phyloP scores from a whole-genome alignment of 139 green algal genomes.

The Tetraselmis striata region DNA sequence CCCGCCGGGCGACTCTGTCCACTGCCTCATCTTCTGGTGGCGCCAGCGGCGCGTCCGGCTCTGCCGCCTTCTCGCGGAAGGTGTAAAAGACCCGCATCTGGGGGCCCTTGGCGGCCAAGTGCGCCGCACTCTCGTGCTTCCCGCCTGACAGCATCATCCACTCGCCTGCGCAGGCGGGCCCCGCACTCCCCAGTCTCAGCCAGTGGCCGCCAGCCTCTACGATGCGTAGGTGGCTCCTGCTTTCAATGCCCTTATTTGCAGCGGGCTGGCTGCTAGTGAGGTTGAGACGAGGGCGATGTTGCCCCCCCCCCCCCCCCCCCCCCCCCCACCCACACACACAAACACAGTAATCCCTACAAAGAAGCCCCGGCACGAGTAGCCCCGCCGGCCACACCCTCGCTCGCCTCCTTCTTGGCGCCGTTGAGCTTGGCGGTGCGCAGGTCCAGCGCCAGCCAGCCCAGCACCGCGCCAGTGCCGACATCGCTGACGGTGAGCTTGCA shows the following conservation, averaged over 20 bases:
- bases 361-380: too few relatives aligned
- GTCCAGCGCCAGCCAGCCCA: conserved; percentile 51
- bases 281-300: too few relatives aligned
- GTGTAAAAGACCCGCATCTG: conserved; percentile 20
- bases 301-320: too few relatives aligned
- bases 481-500: conserved; percentile 34
- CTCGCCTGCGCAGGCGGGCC: conserved; percentile 21
- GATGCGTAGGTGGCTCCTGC: too few relatives aligned
- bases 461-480: conserved; percentile 18
- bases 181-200: too few relatives aligned
- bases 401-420: conserved; percentile 23
- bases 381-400: too few relatives aligned
- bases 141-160: conserved; percentile 28
- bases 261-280: too few relatives aligned
- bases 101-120: conserved; percentile 1
- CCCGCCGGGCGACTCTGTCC: background rate
- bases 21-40: background rate
- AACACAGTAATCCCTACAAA: too few relatives aligned
- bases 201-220: too few relatives aligned
- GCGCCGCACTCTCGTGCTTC: conserved; percentile 11
- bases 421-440: conserved; percentile 42
- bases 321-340: too few relatives aligned
- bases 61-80: conserved; percentile 17
- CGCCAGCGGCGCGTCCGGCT: conserved; percentile 7
- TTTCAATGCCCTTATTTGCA: too few relatives aligned